phyloP scores from a whole-genome alignment of 163 green algal species.

The Scenedesmus sp. region DNA sequence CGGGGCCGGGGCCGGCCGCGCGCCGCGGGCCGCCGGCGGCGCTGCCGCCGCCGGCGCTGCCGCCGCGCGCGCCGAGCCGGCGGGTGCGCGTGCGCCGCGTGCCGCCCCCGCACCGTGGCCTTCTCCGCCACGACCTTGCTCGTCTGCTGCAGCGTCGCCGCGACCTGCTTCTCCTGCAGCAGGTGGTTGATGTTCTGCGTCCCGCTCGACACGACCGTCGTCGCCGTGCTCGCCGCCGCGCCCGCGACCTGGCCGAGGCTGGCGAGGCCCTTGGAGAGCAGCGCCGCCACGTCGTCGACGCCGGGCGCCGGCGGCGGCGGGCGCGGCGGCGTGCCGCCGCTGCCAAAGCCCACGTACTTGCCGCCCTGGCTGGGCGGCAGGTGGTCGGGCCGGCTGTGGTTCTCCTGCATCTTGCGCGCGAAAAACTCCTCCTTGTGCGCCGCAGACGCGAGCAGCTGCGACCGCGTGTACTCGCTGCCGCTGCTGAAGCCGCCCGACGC shows the following conservation, averaged over 20 bases:
- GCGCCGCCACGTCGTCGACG: conserved; percentile 74
- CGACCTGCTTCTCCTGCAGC: conserved; percentile 63
- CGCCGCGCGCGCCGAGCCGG: neutral
- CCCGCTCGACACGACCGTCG: conserved; percentile 39
- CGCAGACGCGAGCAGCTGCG: conserved; percentile 80
- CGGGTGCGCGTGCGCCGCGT: neutral
- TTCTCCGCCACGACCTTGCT: conserved; percentile 70
- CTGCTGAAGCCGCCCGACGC: conserved; percentile 33
- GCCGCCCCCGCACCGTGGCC: conserved; percentile 43
- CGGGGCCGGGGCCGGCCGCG: neutral
- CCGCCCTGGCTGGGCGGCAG: conserved; percentile 92
- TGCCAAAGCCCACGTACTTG: conserved; percentile 99
- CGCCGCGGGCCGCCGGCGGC: neutral
- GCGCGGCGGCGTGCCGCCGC: conserved; percentile 54
- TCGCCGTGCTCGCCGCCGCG: conserved; percentile 45
- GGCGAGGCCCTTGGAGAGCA: conserved; percentile 62
- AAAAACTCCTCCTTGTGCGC: conserved; percentile 95
- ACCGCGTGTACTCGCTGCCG: conserved; percentile 72
- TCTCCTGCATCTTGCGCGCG: conserved; percentile 85
- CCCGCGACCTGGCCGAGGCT: conserved; percentile 46
- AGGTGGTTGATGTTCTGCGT: conserved; percentile 52
- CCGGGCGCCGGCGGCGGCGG: conserved; percentile 1
- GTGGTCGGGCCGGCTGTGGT: conserved; percentile 82
- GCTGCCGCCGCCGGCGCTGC: neutral
- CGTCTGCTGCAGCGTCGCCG: conserved; percentile 57